Base-by-base conservation (phyloP, 164 flowering plant genomes). In the Vitis labrusca region DNA sequence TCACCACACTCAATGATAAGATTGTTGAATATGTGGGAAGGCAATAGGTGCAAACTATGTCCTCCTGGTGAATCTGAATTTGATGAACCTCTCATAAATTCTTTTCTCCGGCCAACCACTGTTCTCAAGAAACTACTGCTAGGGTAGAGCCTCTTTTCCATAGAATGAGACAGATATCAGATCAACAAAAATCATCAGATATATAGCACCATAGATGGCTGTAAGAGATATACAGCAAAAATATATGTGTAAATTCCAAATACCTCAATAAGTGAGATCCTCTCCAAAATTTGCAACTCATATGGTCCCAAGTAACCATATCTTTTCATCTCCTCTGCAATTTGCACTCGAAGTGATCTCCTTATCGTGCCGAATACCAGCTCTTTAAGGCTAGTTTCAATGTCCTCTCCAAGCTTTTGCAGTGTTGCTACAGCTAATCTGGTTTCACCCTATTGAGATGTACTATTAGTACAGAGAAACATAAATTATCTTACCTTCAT, bases 381-480 rank as follows among this genome's bases (percentile, higher is more conserved):
- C 68, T 93, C 86, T 68, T 77, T 86, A 61, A 96, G 91, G 75
- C 90, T 78, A 50, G 79, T 60, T 83, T 93, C 97, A 65, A 90
- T 73, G 72, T 96, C 97, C 79, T 96, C 99, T 60, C 99, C 99
- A 73, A 96, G 98, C 78, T 89, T 96, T 86, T 88, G 94, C 81
- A 96, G 64, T 44, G 98, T 90, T 71, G 93, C 84, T 30, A 91
- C 79, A 73, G 97, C 99, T 64, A 93, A 83, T 70, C 76, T 86
- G 74, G 84, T 83, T 77, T 96, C 99, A 68, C 99, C 98, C 99
- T 96, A 76, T 80, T 63, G 58, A 76, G 29, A 78, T 65, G 67
- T 17, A 57, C n/a, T 12, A 60, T 84, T 64, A 80, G 72, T 64
- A 58, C 29, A 67, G 16, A 71, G 30, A 50, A 1, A 61, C 62